These are phyloP conservation scores for Tricholoma hemisulphureum DNA, from an alignment of 768 basidiomycete genomes.

Conservation along the genomic window DNA sequence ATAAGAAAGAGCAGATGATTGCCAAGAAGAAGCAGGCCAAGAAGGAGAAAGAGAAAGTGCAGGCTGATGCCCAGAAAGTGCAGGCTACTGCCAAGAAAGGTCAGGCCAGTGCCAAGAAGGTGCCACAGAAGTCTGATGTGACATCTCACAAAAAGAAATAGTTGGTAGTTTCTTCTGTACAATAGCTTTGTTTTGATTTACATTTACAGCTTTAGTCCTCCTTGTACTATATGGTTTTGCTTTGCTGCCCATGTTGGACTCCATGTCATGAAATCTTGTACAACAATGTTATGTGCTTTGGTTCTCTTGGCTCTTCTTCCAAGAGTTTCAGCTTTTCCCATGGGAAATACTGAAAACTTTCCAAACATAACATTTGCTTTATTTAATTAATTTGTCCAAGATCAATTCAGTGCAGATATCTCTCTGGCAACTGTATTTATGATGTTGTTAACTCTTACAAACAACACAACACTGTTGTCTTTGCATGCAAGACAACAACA, in stretches of 20 bases:
- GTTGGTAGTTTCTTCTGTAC: too few relatives aligned
- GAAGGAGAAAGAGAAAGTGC: too few relatives aligned
- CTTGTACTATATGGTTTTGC: too few relatives aligned
- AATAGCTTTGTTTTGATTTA: too few relatives aligned
- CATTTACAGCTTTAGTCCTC: too few relatives aligned
- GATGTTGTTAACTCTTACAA: slow-evolving; percentile 11
- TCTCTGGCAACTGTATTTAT: slow-evolving; percentile 15
- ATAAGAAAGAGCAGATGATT: too few relatives aligned
- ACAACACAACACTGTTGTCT: slow-evolving; percentile 12
- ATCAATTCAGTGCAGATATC: slow-evolving; percentile 11
- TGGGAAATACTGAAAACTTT: not conserved
- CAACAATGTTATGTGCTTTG: not conserved
- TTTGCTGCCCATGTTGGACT: too few relatives aligned
- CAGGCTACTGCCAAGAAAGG: too few relatives aligned
- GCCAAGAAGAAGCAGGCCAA: not conserved
- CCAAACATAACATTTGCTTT: not conserved
- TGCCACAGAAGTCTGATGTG: too few relatives aligned
- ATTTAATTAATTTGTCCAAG: slow-evolving; percentile 4
- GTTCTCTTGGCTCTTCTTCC: not conserved
- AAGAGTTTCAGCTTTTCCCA: not conserved
- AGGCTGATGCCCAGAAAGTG: too few relatives aligned
- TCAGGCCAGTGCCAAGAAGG: too few relatives aligned
- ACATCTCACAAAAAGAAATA: too few relatives aligned
- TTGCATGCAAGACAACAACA: slow-evolving; percentile 13
- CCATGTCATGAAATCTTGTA: not conserved